Conservation (phyloP, 1,284 basidiomycete genomes). For the Marasmius sp. region DNA sequence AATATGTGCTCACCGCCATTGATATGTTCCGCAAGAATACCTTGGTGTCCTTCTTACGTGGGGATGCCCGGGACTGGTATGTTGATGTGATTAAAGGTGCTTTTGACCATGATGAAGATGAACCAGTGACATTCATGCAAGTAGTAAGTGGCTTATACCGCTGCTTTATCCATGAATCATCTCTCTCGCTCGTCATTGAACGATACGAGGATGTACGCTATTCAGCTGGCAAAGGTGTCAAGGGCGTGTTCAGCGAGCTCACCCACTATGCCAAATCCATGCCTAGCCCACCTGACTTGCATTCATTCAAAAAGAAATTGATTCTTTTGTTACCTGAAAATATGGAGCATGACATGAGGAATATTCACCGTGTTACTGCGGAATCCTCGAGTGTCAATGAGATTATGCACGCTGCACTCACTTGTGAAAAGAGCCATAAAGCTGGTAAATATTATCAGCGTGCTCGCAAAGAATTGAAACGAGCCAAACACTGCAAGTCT, state of each 20-base stretch:
- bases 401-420: not conserved
- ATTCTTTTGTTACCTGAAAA: not conserved
- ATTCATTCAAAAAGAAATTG: slow-evolving; percentile 5
- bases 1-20: not conserved
- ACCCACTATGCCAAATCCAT: not conserved
- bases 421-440: not conserved
- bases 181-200: not conserved
- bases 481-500: not conserved
- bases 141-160: slow-evolving; percentile 1
- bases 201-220: not conserved
- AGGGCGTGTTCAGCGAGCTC: not conserved
- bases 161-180: slow-evolving; percentile 3
- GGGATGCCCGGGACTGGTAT: not conserved
- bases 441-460: not conserved
- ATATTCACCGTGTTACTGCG: not conserved
- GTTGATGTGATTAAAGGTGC: not conserved
- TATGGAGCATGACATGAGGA: not conserved
- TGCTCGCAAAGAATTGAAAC: not conserved
- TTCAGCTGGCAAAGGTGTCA: not conserved
- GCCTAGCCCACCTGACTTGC: slow-evolving; percentile 1
- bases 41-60: not conserved
- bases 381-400: not conserved
- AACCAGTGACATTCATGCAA: slow-evolving; percentile 3
- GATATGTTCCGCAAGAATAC: not conserved
- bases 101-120: not conserved